These are phyloP conservation scores for Cyamopsis tetragonoloba DNA, from an alignment of 306 rosid species.

Conservation along the genomic window DNA sequence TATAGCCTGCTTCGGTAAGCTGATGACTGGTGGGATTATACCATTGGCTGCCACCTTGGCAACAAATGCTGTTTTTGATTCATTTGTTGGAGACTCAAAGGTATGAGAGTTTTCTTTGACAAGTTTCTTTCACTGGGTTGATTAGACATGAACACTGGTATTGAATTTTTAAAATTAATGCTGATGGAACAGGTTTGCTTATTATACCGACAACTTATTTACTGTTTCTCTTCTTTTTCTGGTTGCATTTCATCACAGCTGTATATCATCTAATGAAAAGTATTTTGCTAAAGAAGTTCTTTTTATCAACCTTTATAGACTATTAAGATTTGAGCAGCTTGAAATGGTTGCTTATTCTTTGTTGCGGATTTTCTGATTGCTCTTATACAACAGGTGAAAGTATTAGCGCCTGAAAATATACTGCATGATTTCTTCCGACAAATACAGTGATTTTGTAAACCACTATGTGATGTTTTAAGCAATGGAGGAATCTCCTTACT, in stretches of 20 bases:
- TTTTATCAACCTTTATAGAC: not conserved
- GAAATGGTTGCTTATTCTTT: constrained; percentile 6
- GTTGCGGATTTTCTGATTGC: constrained; percentile 5
- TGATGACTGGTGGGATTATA: constrained; percentile 89
- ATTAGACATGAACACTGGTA: not conserved
- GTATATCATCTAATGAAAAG: not conserved
- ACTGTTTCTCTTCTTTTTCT: not conserved
- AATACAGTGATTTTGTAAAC: not conserved
- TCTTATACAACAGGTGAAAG: not conserved
- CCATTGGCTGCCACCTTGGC: constrained; percentile 90
- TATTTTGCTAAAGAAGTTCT: not conserved
- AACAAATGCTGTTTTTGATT: constrained; percentile 64
- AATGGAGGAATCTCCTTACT: not conserved
- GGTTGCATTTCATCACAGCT: constrained; percentile 14
- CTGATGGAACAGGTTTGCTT: constrained; percentile 7
- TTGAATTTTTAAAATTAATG: not conserved
- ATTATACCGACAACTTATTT: not conserved
- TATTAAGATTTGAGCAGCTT: constrained; percentile 6
- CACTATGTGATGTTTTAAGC: not conserved
- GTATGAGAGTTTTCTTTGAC: constrained; percentile 33
- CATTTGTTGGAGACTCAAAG: constrained; percentile 94
- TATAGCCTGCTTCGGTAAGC: constrained; percentile 88
- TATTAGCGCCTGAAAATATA: constrained; percentile 11
- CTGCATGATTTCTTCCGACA: constrained; percentile 7
- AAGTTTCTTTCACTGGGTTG: constrained; percentile 9